phyloP scores from a whole-genome alignment of 225 moss, liverwort and hornwort species.

The Marchantia polymorpha region DNA sequence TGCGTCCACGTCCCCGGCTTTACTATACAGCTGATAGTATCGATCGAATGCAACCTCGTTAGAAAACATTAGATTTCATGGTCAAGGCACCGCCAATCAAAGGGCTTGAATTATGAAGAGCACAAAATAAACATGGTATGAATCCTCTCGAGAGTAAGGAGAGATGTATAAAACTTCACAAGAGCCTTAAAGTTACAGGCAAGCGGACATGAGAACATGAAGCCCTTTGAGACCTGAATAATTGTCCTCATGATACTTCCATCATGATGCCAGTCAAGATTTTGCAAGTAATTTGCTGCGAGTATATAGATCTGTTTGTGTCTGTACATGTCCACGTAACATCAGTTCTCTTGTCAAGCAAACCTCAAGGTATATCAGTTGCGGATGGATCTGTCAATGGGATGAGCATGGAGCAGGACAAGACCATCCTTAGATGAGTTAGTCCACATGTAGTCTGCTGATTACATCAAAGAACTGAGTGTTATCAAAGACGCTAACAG shows the following conservation, averaged over 20 bases:
- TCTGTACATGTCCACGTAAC: conserved; percentile 36
- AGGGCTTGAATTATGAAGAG: not conserved
- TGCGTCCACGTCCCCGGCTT: conserved; percentile 86
- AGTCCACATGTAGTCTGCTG: no score
- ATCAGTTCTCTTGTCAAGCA: not conserved
- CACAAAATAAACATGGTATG: not conserved
- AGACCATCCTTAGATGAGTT: no score
- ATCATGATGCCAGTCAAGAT: conserved; percentile 86
- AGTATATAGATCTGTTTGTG: conserved; percentile 81
- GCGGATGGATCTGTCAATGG: not conserved
- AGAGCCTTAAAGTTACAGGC: no score
- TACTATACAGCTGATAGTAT: conserved; percentile 75
- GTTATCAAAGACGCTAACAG: not conserved
- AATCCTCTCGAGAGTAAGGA: no score
- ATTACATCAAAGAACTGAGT: no score
- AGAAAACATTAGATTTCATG: not conserved
- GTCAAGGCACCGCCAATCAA: not conserved
- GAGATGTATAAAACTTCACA: not conserved
- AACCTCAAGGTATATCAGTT: not conserved
- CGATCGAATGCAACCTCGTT: not conserved
- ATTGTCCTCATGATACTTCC: conserved; percentile 76
- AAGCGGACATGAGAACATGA: not conserved
- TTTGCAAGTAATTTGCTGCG: conserved; percentile 86
- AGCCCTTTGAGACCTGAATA: conserved; percentile 60
- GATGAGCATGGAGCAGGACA: no score